These are phyloP conservation scores for Alternaria novae-zelandiae DNA, from an alignment of 2,329 filamentous ascomycete genomes.

Conservation along the genomic window DNA sequence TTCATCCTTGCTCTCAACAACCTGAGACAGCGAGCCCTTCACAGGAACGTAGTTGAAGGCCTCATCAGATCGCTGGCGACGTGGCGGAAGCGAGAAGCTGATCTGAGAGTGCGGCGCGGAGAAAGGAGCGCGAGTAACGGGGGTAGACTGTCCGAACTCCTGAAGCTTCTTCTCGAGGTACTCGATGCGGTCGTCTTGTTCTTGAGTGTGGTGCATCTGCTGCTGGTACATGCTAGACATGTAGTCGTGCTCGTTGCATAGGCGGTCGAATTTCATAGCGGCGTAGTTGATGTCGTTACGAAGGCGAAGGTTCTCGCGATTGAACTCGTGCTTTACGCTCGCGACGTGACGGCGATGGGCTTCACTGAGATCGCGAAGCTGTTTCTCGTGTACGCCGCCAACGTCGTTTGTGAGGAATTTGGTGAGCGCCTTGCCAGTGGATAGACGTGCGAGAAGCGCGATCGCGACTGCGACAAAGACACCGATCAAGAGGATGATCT, in stretches of 20 bases:
- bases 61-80: constrained; percentile 2
- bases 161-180: constrained; percentile 38
- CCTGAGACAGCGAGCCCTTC: constrained; percentile 6
- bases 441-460: neutral
- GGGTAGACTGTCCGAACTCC: constrained; percentile 19
- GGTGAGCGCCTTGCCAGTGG: neutral
- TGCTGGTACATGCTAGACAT: constrained; percentile 20
- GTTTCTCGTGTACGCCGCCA: constrained; percentile 5
- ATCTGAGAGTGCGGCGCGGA: constrained; percentile 22
- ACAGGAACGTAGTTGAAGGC: neutral
- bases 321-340: constrained; percentile 8
- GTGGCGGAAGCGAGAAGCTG: constrained; percentile 14
- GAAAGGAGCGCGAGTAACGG: constrained; percentile 3
- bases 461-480: constrained; percentile 8
- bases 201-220: constrained; percentile 21
- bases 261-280: constrained; percentile 10
- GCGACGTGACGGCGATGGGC: constrained; percentile 12
- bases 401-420: constrained; percentile 5
- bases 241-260: constrained; percentile 21
- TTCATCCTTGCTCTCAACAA: constrained; percentile 6
- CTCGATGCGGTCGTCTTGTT: constrained; percentile 36
- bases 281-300: constrained; percentile 3
- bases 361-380: constrained; percentile 12
- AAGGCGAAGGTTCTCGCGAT: constrained; percentile 6
- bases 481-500: constrained; percentile 11